Base-by-base conservation (phyloP, 129 eudicot genomes). In the Heracleum sosnowskyi region DNA sequence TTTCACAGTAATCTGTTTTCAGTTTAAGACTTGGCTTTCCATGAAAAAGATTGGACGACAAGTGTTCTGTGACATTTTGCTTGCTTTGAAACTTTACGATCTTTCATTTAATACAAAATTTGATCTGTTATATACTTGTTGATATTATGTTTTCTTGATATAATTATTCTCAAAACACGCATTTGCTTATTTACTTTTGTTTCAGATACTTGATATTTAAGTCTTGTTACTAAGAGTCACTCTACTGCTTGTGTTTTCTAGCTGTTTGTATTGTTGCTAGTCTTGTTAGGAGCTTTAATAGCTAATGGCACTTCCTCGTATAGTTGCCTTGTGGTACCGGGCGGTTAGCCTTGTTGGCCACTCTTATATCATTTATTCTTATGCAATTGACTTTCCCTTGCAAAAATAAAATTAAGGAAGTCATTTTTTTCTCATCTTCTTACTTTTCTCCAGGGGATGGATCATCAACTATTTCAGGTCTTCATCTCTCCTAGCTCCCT, bases 381-480 rank as follows among this genome's bases (percentile, higher is more conserved):
- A 26, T 40, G 39, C 53, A 62, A 18, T 26, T 28, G 60, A 15
- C 31, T 17, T 17, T 22, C 11, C 62, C 11, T 8, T 31, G 12
- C 62, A 34, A 22, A 55, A 36, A 29, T 26, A 4, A 12, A 37
- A 31, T 35, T 13, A 36, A 69, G 20, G n/a, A n/a, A 15, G 16
- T 4, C 40, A 76, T 37, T 49, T 11, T 26, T 34, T 82, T 51
- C 53, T 31, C 78, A 29, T 33, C 66, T 69, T 39, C 79, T 77
- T 81, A 46, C 51, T 72, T 51, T 79, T 40, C 45, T 78, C 37
- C 87, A 96, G 99, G 92, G 73, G 82, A 77, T 82, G 96, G 93
- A 46, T 84, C 90, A 41, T 78, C 92, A 83, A 92, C 92, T 57
- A 96, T 96, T 84, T 88, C 88, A 40, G 99, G 97, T 76, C 90